Evolutionary conservation across 2,329 filamentous ascomycete species (phyloP).

Genomic region (Furcasterigmium sp.): DNA sequence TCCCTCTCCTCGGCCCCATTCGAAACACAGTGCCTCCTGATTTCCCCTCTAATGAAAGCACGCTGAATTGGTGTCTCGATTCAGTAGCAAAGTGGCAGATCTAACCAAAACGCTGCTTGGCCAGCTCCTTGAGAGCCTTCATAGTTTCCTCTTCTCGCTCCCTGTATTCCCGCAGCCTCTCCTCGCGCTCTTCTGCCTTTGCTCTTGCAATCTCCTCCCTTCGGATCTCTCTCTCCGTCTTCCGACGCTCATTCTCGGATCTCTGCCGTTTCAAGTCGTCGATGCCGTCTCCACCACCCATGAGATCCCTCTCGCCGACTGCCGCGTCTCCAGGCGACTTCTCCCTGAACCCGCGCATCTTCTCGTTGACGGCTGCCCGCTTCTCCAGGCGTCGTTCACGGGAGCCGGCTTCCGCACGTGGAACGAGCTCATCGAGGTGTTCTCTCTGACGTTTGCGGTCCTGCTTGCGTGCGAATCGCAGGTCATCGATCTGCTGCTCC

Average conservation of each 20-base stretch:
- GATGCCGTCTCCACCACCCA: slow-evolving; percentile 65
- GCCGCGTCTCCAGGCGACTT: slow-evolving; percentile 56
- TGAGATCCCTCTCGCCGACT: slow-evolving; percentile 67
- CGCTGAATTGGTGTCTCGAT: too few relatives aligned
- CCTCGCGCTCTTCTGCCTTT: slow-evolving; percentile 72
- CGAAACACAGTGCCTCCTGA: too few relatives aligned
- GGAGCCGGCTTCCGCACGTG: slow-evolving; percentile 77
- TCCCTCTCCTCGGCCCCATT: too few relatives aligned
- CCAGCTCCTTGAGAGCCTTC: slow-evolving; percentile 72
- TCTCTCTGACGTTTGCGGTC: slow-evolving; percentile 66
- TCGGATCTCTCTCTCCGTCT: slow-evolving; percentile 77
- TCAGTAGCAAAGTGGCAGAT: too few relatives aligned
- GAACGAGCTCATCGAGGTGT: slow-evolving; percentile 72
- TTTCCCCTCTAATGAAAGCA: too few relatives aligned
- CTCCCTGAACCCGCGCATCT: slow-evolving; percentile 68
- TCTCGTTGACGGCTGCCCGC: slow-evolving; percentile 64
- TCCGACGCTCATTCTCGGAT: slow-evolving; percentile 62
- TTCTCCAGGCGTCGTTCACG: slow-evolving; percentile 85
- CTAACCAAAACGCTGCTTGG: slow-evolving; percentile 70
- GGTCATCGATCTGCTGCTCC: slow-evolving; percentile 36
- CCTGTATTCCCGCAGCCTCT: slow-evolving; percentile 62
- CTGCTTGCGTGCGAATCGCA: slow-evolving; percentile 55
- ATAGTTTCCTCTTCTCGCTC: slow-evolving; percentile 82
- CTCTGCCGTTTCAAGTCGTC: slow-evolving; percentile 65
- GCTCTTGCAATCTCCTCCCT: slow-evolving; percentile 77